A percentile compares a stretch with the other conserved stretches of the same genome.
Evolutionary conservation across 164 flowering plant genomes (phyloP).

Genomic region (Nymphaea colorata): DNA sequence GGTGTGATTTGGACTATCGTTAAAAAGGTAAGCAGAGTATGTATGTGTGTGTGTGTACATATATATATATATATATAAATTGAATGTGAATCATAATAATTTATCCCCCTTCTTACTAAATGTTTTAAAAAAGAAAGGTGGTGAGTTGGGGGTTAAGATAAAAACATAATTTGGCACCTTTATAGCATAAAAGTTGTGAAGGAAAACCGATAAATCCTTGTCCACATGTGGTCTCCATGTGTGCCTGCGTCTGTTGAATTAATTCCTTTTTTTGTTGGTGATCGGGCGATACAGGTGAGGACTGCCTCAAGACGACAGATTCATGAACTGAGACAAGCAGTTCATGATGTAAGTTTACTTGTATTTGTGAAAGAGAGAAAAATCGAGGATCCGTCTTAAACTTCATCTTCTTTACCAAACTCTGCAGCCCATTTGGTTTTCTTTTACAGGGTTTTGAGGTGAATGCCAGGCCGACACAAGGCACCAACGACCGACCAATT

Average conservation of each 20-base stretch:
- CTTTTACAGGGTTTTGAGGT: background rate
- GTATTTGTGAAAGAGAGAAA: background rate
- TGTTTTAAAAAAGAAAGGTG: too few species aligned
- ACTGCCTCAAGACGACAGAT: constrained; percentile 63
- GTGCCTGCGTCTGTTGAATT: too few species aligned
- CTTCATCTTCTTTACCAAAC: background rate
- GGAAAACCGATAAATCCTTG: too few species aligned
- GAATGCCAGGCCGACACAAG: background rate
- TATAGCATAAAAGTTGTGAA: too few species aligned
- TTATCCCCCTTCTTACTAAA: too few species aligned
- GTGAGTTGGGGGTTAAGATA: too few species aligned
- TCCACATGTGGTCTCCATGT: too few species aligned
- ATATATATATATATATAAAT: too few species aligned
- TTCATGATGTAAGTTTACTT: constrained; percentile 45
- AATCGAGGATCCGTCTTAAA: background rate
- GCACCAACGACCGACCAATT: background rate
- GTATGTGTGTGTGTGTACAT: too few species aligned
- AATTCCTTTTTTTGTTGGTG: background rate
- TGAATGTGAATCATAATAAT: too few species aligned
- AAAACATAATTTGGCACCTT: too few species aligned
- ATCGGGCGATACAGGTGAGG: constrained; percentile 25
- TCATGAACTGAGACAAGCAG: constrained; percentile 30
- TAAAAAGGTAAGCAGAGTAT: constrained; percentile 33
- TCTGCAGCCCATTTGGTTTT: background rate
- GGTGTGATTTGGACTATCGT: constrained; percentile 41